A percentile compares a stretch with the other conserved stretches of the same genome.
Conservation (phyloP, 2,329 filamentous ascomycete species). For the Aspergillus eucalypticola region DNA sequence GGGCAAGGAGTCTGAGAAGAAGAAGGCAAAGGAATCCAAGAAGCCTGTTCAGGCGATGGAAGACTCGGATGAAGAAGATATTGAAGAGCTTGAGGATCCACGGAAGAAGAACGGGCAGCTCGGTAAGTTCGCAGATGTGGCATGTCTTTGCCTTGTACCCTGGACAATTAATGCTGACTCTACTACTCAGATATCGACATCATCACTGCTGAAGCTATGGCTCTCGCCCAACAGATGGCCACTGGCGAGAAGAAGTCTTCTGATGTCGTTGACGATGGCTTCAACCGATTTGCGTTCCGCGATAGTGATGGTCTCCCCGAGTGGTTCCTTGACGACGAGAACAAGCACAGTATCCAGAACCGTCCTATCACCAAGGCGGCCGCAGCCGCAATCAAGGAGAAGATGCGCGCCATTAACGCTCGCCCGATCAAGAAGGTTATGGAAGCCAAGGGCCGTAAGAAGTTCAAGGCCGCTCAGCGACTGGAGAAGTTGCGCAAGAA, state of each 20-base stretch:
- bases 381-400: slow-evolving; percentile 90
- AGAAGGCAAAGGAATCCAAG: slow-evolving; percentile 27
- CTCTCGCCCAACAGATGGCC: slow-evolving; percentile 86
- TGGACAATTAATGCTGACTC: slow-evolving; percentile 22
- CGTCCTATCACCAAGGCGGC: slow-evolving; percentile 91
- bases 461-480: slow-evolving; percentile 86
- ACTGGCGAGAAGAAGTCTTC: slow-evolving; percentile 77
- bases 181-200: slow-evolving; percentile 78
- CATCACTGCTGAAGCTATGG: slow-evolving; percentile 99
- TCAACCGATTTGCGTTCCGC: slow-evolving; percentile 89
- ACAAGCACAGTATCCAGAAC: slow-evolving; percentile 76
- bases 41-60: slow-evolving; percentile 28
- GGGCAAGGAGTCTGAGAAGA: slow-evolving; percentile 25
- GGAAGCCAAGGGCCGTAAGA: slow-evolving; percentile 95
- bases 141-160: slow-evolving; percentile 21
- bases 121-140: slow-evolving; percentile 32
- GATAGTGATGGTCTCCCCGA: slow-evolving; percentile 90
- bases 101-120: slow-evolving; percentile 46
- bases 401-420: slow-evolving; percentile 86
- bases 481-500: slow-evolving; percentile 98
- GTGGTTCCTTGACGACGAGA: slow-evolving; percentile 96
- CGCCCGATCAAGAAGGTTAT: slow-evolving; percentile 98
- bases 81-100: slow-evolving; percentile 39
- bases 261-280: slow-evolving; percentile 85
- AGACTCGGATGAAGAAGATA: slow-evolving; percentile 40